These are phyloP conservation scores for Chlorella sorokiniana DNA, from an alignment of 139 green algal species.

Conservation along the genomic window DNA sequence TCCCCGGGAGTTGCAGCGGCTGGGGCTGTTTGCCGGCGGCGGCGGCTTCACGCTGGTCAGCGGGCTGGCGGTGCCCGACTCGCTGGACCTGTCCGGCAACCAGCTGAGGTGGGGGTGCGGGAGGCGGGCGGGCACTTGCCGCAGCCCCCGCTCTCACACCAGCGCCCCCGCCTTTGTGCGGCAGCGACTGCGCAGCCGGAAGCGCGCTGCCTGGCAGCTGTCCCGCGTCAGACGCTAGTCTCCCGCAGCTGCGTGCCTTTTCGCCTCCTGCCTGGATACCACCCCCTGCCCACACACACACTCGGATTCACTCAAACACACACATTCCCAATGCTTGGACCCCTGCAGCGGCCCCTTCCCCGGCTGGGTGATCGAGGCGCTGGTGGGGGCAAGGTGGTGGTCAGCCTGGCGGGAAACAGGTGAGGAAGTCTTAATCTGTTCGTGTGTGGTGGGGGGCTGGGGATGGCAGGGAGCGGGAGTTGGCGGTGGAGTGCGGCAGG, in stretches of 20 bases:
- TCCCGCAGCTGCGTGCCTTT: no score
- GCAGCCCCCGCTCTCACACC: no score
- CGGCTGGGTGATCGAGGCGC: not conserved
- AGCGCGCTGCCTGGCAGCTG: no score
- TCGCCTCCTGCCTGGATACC: no score
- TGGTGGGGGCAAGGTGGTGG: not conserved
- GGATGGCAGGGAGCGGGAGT: not conserved
- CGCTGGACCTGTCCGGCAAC: constrained; percentile 10
- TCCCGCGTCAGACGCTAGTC: no score
- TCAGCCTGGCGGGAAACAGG: constrained; percentile 7
- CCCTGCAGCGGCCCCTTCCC: constrained; percentile 20
- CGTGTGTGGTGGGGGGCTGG: not conserved
- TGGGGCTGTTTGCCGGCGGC: not conserved
- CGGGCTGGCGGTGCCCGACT: not conserved
- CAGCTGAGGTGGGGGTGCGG: not conserved
- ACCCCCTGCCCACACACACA: no score
- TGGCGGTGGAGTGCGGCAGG: no score
- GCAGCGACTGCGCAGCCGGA: no score
- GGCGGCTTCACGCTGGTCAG: not conserved
- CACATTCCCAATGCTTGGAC: not conserved
- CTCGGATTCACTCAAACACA: no score
- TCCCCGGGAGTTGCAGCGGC: not conserved
- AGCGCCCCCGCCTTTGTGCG: no score
- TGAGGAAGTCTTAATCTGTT: not conserved
- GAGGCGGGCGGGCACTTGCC: not conserved